Evolutionary conservation across 1,284 basidiomycete genomes (phyloP), one percentile per base, ranked within the genome.

Genomic region (Papiliotrema nemorosa): DNA sequence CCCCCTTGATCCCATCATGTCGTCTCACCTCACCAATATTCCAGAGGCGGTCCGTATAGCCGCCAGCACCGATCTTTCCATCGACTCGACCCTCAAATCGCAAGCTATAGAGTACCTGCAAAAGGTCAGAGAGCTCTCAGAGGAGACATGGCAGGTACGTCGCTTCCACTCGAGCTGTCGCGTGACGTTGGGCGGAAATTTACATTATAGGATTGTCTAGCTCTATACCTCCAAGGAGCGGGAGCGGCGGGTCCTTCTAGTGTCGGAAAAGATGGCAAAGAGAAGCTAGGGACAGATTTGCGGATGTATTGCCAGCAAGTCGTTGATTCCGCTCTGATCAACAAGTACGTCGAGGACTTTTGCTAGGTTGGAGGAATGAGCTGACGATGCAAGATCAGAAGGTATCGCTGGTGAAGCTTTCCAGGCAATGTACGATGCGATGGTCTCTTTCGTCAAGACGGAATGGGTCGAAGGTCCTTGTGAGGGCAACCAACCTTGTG

Each of bases 111-210:
- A 68, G 47, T 75, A 75, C 45, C 61, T 75, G 24, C 59, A 57
- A 21, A 69, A 75, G 54, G 74, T 75, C 61, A 70, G 62, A 47
- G 62, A 70, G 44, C 57, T 70, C 20, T 69, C 66, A 44, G 70
- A 74, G 42, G 72, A 74, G 59, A 75, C 74, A 25, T 75, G 74
- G 74, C 72, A 74, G 66, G 73, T 74, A 48, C 52, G 73, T 59
- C 18, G n/a, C 37, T 16, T 29, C 21, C 27, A 21, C 40, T 36
- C 27, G 36, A 42, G 35, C 43, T 27, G 27, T 44, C 39, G 43
- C 47, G 34, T 37, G 29, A 46, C 44, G 18, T 12, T 7, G 2
- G 21, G 38, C 16, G 16, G 34, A 35, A 24, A 7, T 35, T 29
- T 2, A 31, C 29, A 14, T 12, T 38, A 26, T 47, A 76, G 74